Base-by-base conservation (phyloP, 2,329 filamentous ascomycete genomes). In the Volutella citrinella region DNA sequence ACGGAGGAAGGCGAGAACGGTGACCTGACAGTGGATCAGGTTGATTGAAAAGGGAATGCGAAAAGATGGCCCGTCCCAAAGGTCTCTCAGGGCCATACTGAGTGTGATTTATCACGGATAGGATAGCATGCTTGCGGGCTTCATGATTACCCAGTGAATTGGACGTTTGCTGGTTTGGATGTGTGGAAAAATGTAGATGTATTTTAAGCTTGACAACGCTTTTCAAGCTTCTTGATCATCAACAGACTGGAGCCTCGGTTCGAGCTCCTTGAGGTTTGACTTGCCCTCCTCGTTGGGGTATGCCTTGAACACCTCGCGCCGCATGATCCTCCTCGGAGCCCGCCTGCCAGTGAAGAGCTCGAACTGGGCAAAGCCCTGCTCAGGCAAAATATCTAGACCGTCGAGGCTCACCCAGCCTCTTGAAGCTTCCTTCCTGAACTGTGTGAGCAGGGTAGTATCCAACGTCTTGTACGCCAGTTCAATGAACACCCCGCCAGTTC, bases 341-440 rank as follows among this genome's bases (percentile, higher is more conserved):
- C 58, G 41, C 7, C 57, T 70, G 1, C 84, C 85, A 0, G 85
- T 89, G 55, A 90, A 87, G 4, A 90, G 61, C 59, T 91, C 86
- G 52, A 90, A 91, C 50, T 90, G 85, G 2, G 85, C 84, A 59
- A 86, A 86, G 0, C 82, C 86, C 54, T 90, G 85, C 55, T 90
- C 86, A 1, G 83, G 83, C 11, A 91, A 60, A 28, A 89, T 70
- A 48, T 90, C 84, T 10, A 90, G 64, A 0, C 85, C 85, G 50
- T 89, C 83, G 59, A 89, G 77, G 13, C 84, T 71, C 0, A 88
- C 80, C 84, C 84, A 90, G 24, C 84, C 72, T 44, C 72, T 66
- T 35, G 78, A 65, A 14, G 77, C 68, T 56, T 77, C 61, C 32
- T 68, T 63, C 13, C 80, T 72, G 34, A 86, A 78, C 49, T 90